Base-by-base conservation (phyloP, 2,329 filamentous ascomycete genomes). In the Trichoderma lentiforme region DNA sequence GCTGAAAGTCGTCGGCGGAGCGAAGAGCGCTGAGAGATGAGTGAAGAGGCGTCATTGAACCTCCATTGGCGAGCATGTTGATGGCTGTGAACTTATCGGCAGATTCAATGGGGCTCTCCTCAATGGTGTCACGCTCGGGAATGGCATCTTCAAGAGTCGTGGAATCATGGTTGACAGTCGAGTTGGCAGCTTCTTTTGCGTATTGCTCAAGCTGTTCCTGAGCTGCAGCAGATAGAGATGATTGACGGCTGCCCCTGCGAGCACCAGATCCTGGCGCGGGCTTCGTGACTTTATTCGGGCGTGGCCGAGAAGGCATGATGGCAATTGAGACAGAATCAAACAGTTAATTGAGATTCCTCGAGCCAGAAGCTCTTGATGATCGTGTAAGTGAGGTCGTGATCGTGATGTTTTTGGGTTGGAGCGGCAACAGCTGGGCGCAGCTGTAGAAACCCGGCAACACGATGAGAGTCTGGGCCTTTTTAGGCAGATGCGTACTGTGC, bases 241-340 rank as follows among this genome's bases (percentile, higher is more conserved):
- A 72, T 71, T 77, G 77, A 39, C 78, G 79, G 71, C 69, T 71
- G 62, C n/a, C 70, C 57, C 72, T 73, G 5, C 73, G 73, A 64
- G 63, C 32, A 24, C 39, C 77, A 64, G 70, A 43, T 4, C 70
- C 71, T 30, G 76, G 72, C 61, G 74, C 74, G 56, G 81, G 77
- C 77, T 86, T 86, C 67, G 81, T 82, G 76, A 86, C 83, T 77
- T 84, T 85, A 79, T 77, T 82, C 43, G 80, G 80, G 68, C 82
- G 82, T 74, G 77, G 81, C 70, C 82, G 82, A 72, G 76, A 43
- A 62, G 81, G 74, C 73, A 76, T 76, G 53, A 15, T 58, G n/a
- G 30, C 47, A 56, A 28, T 39, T 28, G 30, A 30, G 30, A 24
- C 12, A 11, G 3, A 12, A 24, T 53, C 5, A 3, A 53, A 5